Evolutionary conservation across 225 moss, liverwort and hornwort species (phyloP).

Genomic region (Thuidium tamariscinum): DNA sequence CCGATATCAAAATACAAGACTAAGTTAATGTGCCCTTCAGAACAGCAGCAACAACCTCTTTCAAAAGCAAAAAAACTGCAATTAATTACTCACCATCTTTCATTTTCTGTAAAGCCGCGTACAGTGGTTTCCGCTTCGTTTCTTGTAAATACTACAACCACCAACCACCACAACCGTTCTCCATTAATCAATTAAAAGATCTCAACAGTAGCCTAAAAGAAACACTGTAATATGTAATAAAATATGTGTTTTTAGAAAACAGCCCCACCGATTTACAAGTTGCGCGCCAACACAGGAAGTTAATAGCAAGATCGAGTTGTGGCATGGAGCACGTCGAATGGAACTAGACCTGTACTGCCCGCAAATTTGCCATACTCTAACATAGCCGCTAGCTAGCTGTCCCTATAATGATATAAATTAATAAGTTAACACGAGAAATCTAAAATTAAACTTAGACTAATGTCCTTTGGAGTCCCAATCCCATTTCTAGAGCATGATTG

Average conservation of each 20-base stretch:
- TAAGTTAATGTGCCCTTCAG: not conserved
- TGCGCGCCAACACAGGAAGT: not conserved
- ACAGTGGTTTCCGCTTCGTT: constrained; percentile 41
- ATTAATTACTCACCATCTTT: constrained; percentile 47
- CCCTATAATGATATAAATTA: not conserved
- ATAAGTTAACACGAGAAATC: not conserved
- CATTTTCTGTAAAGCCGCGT: constrained; percentile 56
- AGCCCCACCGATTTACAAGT: not conserved
- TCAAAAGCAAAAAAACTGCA: not conserved
- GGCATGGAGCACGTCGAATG: not conserved
- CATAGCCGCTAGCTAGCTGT: not conserved
- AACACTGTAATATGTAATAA: not conserved
- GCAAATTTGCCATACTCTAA: not conserved
- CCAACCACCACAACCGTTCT: not conserved
- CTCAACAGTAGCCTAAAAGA: not conserved
- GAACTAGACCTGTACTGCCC: not conserved
- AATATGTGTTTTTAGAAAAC: too few species aligned
- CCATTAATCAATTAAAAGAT: not conserved
- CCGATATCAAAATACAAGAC: not conserved
- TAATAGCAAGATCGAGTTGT: not conserved
- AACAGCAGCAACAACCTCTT: not conserved
- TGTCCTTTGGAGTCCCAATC: not conserved
- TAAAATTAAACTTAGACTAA: not conserved
- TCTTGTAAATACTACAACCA: constrained; percentile 17
- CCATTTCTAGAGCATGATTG: not conserved